Evolutionary conservation across 805 yeast genomes (phyloP).

Genomic region (Schwanniomyces occidentalis): DNA sequence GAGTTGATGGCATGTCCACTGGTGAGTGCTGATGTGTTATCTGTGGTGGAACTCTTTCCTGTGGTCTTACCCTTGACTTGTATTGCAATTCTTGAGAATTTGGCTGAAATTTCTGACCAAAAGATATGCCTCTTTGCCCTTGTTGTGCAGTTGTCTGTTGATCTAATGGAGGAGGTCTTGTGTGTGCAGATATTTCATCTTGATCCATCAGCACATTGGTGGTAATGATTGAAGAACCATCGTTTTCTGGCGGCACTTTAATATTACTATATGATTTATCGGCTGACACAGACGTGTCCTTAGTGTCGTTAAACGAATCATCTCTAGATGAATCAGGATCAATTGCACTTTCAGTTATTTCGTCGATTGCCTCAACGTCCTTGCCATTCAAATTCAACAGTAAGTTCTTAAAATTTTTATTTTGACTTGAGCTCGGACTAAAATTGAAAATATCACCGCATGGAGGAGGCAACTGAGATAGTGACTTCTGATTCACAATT

Average conservation of each 20-base stretch:
- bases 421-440: slow-evolving; percentile 13
- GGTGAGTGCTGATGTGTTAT: not conserved
- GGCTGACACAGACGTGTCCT: slow-evolving; percentile 2
- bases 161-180: slow-evolving; percentile 1
- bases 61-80: not conserved
- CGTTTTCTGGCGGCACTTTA: not conserved
- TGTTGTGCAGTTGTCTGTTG: not conserved
- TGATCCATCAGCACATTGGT: not conserved
- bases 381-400: slow-evolving; percentile 15
- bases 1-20: too few relatives aligned
- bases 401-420: slow-evolving; percentile 24
- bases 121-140: not conserved
- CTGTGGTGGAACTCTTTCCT: not conserved
- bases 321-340: slow-evolving; percentile 4
- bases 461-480: slow-evolving; percentile 3
- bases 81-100: slow-evolving; percentile 1
- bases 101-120: not conserved
- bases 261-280: not conserved
- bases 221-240: too few relatives aligned
- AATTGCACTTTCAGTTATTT: slow-evolving; percentile 4
- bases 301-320: slow-evolving; percentile 3
- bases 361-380: not conserved
- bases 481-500: too few relatives aligned
- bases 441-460: slow-evolving; percentile 13
- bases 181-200: not conserved